phyloP scores from a whole-genome alignment of 495 filamentous ascomycete genomes.

The Xylaria grammica region DNA sequence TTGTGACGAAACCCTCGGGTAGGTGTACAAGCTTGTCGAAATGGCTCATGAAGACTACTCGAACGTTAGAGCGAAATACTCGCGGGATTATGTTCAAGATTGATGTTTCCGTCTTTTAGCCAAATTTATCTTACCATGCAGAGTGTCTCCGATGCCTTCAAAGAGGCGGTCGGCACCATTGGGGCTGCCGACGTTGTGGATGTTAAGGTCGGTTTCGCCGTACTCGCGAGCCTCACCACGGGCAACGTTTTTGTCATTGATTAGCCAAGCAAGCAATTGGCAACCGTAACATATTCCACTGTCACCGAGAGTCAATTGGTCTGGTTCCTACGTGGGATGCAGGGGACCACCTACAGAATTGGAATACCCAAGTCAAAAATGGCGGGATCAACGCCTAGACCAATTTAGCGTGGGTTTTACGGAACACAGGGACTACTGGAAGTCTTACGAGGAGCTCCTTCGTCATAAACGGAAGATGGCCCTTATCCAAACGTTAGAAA shows the following conservation, averaged over 20 bases:
- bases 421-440: slow-evolving; percentile 19
- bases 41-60: slow-evolving; percentile 78
- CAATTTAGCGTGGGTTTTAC: not conserved
- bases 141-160: slow-evolving; percentile 65
- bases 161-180: slow-evolving; percentile 76
- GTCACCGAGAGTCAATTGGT: not conserved
- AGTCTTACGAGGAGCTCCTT: slow-evolving; percentile 65
- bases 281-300: slow-evolving; percentile 76
- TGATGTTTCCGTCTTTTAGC: not conserved
- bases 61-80: slow-evolving; percentile 12
- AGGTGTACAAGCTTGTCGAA: slow-evolving; percentile 79
- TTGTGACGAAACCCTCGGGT: slow-evolving; percentile 70
- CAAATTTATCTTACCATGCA: slow-evolving; percentile 48
- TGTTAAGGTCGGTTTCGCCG: slow-evolving; percentile 62
- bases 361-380: slow-evolving; percentile 81
- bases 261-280: slow-evolving; percentile 81
- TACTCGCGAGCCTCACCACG: slow-evolving; percentile 76
- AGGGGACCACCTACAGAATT: slow-evolving; percentile 50
- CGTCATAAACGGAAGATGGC: slow-evolving; percentile 62
- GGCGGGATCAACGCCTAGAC: slow-evolving; percentile 68
- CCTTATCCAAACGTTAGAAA: slow-evolving; percentile 18
- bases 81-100: not conserved
- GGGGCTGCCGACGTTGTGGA: slow-evolving; percentile 45
- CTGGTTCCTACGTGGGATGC: not conserved
- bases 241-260: slow-evolving; percentile 69